Conservation (phyloP, 2,329 filamentous ascomycete species). For the Tolypocladium capitatum region DNA sequence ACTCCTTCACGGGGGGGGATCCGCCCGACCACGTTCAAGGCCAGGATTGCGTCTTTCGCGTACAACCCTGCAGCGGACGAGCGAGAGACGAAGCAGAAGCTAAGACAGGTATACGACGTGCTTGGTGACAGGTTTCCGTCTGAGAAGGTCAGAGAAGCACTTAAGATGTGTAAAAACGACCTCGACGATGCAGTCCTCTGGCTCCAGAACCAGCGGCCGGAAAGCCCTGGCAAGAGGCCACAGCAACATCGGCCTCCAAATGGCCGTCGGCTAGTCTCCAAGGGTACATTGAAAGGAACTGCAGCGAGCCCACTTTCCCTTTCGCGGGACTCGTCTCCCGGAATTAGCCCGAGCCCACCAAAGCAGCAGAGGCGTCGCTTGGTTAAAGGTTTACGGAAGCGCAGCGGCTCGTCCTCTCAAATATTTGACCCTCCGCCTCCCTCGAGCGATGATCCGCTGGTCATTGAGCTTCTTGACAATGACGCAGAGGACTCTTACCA, state of each 20-base stretch:
- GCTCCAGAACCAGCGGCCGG: constrained; percentile 10
- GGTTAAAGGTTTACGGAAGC: constrained; percentile 21
- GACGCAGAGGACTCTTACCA: constrained; percentile 29
- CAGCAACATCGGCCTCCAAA: constrained; percentile 4
- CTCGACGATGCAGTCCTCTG: constrained; percentile 21
- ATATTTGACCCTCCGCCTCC: constrained; percentile 8
- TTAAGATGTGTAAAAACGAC: constrained; percentile 18
- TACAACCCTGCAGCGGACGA: constrained; percentile 36
- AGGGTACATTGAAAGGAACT: constrained; percentile 12
- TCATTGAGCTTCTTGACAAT: constrained; percentile 23
- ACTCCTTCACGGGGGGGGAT: constrained; percentile 47
- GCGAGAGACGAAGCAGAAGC: constrained; percentile 18
- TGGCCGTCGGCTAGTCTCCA: constrained; percentile 18
- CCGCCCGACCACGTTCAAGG: constrained; percentile 43
- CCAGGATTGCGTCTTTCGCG: constrained; percentile 22
- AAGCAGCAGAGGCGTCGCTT: constrained; percentile 19
- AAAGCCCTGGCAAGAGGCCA: not conserved
- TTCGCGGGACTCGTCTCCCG: constrained; percentile 8
- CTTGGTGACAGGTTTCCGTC: constrained; percentile 17
- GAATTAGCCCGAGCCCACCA: constrained; percentile 14
- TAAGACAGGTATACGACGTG: constrained; percentile 24
- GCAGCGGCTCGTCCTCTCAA: constrained; percentile 12
- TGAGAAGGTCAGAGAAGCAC: constrained; percentile 18
- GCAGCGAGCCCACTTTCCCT: constrained; percentile 3
- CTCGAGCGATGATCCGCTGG: constrained; percentile 21